Base-by-base conservation (phyloP, 2,329 filamentous ascomycete genomes). In the Dichotomopilus funicola region DNA sequence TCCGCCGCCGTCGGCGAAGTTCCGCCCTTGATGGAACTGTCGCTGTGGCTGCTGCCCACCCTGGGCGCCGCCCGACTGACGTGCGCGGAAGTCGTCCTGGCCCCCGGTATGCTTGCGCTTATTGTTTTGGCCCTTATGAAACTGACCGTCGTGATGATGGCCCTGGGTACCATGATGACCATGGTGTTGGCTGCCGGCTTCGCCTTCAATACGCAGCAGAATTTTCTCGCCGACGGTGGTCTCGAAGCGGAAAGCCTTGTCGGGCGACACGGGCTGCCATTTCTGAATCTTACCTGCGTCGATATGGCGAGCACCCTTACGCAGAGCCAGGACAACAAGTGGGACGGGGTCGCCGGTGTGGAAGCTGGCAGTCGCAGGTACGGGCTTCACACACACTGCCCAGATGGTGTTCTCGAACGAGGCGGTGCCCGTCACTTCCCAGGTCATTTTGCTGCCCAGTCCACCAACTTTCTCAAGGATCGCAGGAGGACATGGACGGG, bases 161-260 rank as follows among this genome's bases (percentile, higher is more conserved):
- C 86, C 19, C 3, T 27, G 19, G 19, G 2, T 27, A 27, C 19
- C 82, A 33, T 73, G 71, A 5, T 87, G 83, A 31, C 73, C 70
- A 2, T 75, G 72, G 38, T 58, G 12, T 19, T n/a, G 8, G 10
- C n/a, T 13, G 41, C 11, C 6, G 50, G 83, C 73, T 60, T 92
- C 88, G 51, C 84, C 77, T 68, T 96, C 90, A 47, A 97, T 85
- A 1, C 88, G 81, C 51, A 97, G 72, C 60, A 94, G 78, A 12
- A 89, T 82, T 73, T 95, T 96, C 72, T 97, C 91, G 13, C 88
- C 88, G 1, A 97, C 89, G 0, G 82, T 83, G 0, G 88, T 91
- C 60, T 95, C 89, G 64, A 97, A 91, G 5, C 83, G 78, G 65
- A 91, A 83, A 0, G 83, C 78, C 64, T 88, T 82, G 6, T 90